Percentiles rank a stretch among this genome's conserved stretches.
phyloP scores from a whole-genome alignment of 108 stramenopile species.

The Cyclotella sp. region DNA sequence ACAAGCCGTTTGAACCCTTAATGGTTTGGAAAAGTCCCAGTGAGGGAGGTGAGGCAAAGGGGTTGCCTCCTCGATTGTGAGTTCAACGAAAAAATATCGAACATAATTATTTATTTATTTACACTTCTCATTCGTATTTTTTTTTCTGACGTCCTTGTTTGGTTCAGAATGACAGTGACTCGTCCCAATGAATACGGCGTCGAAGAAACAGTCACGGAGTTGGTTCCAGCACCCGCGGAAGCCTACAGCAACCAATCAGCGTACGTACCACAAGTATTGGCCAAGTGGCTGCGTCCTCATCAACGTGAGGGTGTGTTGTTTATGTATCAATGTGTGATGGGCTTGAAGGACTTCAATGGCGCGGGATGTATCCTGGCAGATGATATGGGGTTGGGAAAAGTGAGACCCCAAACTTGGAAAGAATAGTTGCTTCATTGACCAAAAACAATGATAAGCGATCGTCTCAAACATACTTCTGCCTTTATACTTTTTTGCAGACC shows the following conservation, averaged over 20 bases:
- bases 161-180: constrained; percentile 58
- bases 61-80: constrained; percentile 70
- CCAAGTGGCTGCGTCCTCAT: constrained; percentile 97
- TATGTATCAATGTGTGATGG: constrained; percentile 97
- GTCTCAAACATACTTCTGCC: background rate
- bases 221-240: constrained; percentile 59
- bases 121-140: no score
- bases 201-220: constrained; percentile 73
- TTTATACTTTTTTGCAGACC: constrained; percentile 61
- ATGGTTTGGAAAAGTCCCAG: constrained; percentile 83
- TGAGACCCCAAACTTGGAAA: background rate
- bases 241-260: constrained; percentile 74
- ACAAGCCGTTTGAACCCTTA: constrained; percentile 83
- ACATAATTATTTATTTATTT: no score
- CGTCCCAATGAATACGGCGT: constrained; percentile 89
- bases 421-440: background rate
- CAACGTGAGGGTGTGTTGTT: constrained; percentile 98
- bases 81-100: constrained; percentile 12
- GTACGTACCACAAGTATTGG: constrained; percentile 90
- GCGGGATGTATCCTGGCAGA: constrained; percentile 93
- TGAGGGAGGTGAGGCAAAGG: constrained; percentile 80
- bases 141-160: constrained; percentile 9
- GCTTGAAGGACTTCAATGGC: constrained; percentile 85
- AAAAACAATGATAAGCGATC: background rate
- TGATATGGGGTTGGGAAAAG: constrained; percentile 81